These are phyloP conservation scores for Oxyria digyna DNA, from an alignment of 148 eudicot species.

Conservation along the genomic window DNA sequence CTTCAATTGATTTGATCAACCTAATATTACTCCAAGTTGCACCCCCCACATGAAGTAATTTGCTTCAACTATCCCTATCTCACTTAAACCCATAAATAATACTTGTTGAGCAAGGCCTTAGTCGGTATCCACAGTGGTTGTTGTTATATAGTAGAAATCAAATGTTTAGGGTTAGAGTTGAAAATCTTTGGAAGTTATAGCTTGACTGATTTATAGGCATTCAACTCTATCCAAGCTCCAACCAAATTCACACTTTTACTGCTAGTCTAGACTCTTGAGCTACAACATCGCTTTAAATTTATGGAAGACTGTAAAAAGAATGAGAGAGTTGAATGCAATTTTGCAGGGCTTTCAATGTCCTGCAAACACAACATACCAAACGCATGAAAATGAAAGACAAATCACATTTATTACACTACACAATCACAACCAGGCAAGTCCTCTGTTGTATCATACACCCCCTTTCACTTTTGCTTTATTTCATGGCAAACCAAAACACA, in stretches of 20 bases:
- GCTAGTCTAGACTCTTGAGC: neutral
- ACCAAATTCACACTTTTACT: neutral
- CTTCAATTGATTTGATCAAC: too few relatives aligned
- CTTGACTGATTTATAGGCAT: neutral
- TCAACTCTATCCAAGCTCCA: neutral
- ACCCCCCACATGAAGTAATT: too few relatives aligned
- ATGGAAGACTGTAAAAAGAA: neutral
- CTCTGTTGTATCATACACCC: neutral
- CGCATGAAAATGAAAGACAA: too few relatives aligned
- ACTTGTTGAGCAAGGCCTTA: too few relatives aligned
- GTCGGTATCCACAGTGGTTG: too few relatives aligned
- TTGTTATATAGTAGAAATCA: too few relatives aligned
- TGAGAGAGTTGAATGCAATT: neutral
- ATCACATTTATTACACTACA: neutral
- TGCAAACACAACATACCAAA: neutral
- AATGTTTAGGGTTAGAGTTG: neutral
- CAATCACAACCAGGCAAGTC: neutral
- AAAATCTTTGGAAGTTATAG: neutral
- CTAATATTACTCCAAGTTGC: too few relatives aligned
- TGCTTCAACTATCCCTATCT: too few relatives aligned
- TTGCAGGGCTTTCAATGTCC: neutral
- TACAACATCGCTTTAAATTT: neutral
- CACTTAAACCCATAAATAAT: too few relatives aligned
- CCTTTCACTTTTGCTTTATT: slow-evolving; percentile 1
- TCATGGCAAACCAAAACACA: neutral